phyloP scores from a whole-genome alignment of 2,329 filamentous ascomycete genomes.

The Nigrograna mackinnonii region DNA sequence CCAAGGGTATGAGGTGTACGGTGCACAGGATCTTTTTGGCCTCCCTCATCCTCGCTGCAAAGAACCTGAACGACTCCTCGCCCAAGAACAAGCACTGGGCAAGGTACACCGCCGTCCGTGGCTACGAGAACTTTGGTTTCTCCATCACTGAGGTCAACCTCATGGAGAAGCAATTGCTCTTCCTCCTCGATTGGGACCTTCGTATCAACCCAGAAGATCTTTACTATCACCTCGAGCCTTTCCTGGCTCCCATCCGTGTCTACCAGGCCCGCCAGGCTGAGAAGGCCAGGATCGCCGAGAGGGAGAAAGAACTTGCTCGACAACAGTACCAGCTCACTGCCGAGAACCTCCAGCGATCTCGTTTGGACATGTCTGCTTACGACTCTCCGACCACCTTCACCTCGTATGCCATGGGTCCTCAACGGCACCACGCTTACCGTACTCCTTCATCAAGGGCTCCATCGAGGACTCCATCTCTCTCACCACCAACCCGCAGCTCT shows the following conservation, averaged over 20 bases:
- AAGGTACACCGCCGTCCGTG: constrained; percentile 79
- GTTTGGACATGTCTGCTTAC: constrained; percentile 30
- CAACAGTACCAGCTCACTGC: constrained; percentile 43
- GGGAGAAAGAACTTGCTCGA: constrained; percentile 45
- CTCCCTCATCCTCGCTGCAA: constrained; percentile 81
- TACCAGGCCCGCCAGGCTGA: constrained; percentile 58
- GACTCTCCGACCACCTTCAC: constrained; percentile 38
- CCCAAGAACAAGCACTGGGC: constrained; percentile 99
- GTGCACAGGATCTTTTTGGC: constrained; percentile 97
- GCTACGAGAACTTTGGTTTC: constrained; percentile 82
- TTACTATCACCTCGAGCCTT: constrained; percentile 82
- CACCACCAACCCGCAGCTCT: constrained; percentile 49
- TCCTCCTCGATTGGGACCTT: constrained; percentile 92
- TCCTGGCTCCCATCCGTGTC: constrained; percentile 81
- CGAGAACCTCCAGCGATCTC: constrained; percentile 42
- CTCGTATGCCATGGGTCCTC: constrained; percentile 32
- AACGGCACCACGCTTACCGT: constrained; percentile 26
- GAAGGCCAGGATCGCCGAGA: constrained; percentile 53
- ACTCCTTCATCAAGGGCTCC: constrained; percentile 37
- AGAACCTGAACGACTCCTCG: constrained; percentile 98
- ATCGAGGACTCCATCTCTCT: constrained; percentile 54
- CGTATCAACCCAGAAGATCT: constrained; percentile 84
- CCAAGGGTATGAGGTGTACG: constrained; percentile 94
- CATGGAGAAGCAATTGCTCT: constrained; percentile 98
- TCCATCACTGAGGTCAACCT: constrained; percentile 95